Evolutionary conservation across 129 eudicot species (phyloP).

Genomic region (Glebionis coronaria): DNA sequence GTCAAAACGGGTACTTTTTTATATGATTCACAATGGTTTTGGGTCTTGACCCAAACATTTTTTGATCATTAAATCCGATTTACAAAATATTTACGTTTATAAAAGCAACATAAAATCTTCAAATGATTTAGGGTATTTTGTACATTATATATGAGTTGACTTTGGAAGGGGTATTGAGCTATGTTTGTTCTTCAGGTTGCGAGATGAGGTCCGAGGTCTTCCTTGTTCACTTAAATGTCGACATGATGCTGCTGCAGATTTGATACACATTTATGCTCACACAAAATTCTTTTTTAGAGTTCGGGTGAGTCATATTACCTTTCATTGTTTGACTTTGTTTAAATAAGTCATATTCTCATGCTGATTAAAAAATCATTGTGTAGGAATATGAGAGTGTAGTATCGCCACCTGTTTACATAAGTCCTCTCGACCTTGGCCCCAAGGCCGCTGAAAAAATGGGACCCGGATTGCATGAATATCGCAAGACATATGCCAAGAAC

Average conservation of each 20-base stretch:
- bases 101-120: not conserved
- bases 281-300: slow-evolving; percentile 74
- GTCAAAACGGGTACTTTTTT: not conserved
- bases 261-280: slow-evolving; percentile 88
- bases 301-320: slow-evolving; percentile 44
- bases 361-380: slow-evolving; percentile 23
- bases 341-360: slow-evolving; percentile 17
- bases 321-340: not conserved
- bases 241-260: slow-evolving; percentile 98
- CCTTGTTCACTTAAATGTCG: slow-evolving; percentile 80
- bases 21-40: no score
- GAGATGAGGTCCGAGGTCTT: slow-evolving; percentile 92
- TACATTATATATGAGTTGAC: not conserved
- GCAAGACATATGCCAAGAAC: slow-evolving; percentile 77
- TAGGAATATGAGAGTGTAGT: slow-evolving; percentile 78
- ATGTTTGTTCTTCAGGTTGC: slow-evolving; percentile 55
- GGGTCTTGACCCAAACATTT: no score
- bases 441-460: slow-evolving; percentile 79
- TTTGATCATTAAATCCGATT: not conserved
- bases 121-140: not conserved
- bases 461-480: slow-evolving; percentile 67
- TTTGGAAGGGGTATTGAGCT: not conserved
- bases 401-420: slow-evolving; percentile 86
- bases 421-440: slow-evolving; percentile 92
- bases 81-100: not conserved